A percentile compares a stretch with the other conserved stretches of the same genome.
These are phyloP conservation scores for Plasmodium sp. DNA, from an alignment of 169 alveolate genomes.

Conservation along the genomic window DNA sequence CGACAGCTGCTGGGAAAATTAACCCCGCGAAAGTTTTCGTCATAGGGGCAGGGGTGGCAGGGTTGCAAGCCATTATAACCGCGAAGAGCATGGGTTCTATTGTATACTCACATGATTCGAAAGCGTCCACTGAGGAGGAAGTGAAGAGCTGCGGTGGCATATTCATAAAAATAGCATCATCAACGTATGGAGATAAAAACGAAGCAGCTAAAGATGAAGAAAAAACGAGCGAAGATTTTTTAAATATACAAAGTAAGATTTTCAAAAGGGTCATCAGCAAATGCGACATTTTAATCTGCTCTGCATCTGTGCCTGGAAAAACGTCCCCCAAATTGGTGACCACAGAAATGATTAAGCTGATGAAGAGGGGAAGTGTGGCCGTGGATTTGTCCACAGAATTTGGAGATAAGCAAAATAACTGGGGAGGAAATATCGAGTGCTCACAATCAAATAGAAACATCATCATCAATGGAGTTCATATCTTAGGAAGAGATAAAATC, in stretches of 20 bases:
- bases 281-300: conserved; percentile 92
- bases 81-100: conserved; percentile 92
- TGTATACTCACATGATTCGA: conserved; percentile 90
- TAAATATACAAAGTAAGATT: conserved; percentile 84
- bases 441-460: conserved; percentile 84
- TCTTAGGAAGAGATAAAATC: conserved; percentile 91
- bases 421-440: conserved; percentile 93
- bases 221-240: conserved; percentile 71
- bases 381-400: conserved; percentile 93
- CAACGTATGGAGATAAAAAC: conserved; percentile 82
- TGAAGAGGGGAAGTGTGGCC: conserved; percentile 92
- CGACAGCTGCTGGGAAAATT: conserved; percentile 95
- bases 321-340: conserved; percentile 91
- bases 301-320: conserved; percentile 95
- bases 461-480: conserved; percentile 88
- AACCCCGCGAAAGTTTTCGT: conserved; percentile 95
- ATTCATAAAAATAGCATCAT: conserved; percentile 86
- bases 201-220: conserved; percentile 50
- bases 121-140: conserved; percentile 88
- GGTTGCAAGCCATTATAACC: conserved; percentile 96
- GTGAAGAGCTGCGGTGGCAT: conserved; percentile 88
- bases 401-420: conserved; percentile 79
- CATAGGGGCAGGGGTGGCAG: conserved; percentile 98
- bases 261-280: conserved; percentile 86
- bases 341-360: conserved; percentile 86